Base-by-base conservation (phyloP, 805 yeast genomes). In the Saccharomyces jurei region DNA sequence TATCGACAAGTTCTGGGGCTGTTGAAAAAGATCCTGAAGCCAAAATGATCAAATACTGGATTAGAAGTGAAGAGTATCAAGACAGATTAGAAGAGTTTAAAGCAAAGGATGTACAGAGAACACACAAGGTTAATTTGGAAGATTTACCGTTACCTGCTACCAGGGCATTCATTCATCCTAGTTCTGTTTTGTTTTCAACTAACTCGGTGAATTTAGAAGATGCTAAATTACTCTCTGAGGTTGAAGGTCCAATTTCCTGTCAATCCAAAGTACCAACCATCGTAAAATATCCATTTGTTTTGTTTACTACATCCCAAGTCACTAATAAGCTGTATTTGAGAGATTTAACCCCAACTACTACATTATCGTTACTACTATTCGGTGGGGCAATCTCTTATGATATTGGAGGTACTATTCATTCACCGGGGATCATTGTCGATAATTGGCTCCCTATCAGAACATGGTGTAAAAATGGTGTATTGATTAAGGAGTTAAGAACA, bases 381-480 rank as follows among this genome's bases (percentile, higher is more conserved):
- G 96, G 96, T 9, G 94, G 95, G 5, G 78, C 80, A 0, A 77
- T 87, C 21, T 69, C 75, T 44, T 86, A 83, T 65, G 88, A 86
- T 60, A 59, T 73, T 10, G 56, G 64, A n/a, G 67, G 77, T 0
- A 73, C 79, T 1, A 77, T 73, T 46, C 77, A 83, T 4, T 80
- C 90, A 0, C 95, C 96, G 0, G 97, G 97, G 25, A 80, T 94
- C 36, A 82, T 89, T 8, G 72, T 92, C 53, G 96, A 89, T 60
- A 78, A 78, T n/a, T 91, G 98, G 97, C 71, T 89, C 32, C 95
- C 97, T 0, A 77, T 92, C 11, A 77, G 88, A 57, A 89, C 97
- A 0, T 92, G 97, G 97, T 86, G 96, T 59, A 87, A 94, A 60
- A 89, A 91, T 63, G 98, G 91, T 1, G 96, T 92, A 1, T 72